These are phyloP conservation scores for Mycena venus DNA, from an alignment of 768 basidiomycete genomes.

Conservation along the genomic window DNA sequence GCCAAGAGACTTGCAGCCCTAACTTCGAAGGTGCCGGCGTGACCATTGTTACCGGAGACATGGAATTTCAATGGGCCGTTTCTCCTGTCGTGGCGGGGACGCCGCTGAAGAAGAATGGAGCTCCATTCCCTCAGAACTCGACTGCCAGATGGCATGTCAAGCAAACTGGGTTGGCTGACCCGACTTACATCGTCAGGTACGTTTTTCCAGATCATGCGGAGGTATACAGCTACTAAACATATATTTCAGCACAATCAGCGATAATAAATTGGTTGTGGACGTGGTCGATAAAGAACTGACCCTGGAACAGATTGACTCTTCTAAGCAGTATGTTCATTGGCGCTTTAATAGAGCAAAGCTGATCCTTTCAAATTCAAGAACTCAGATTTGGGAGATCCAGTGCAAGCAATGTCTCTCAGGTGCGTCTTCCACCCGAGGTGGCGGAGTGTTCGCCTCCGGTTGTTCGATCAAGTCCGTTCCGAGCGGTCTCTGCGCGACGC, in stretches of 20 bases:
- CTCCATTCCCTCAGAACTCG: constrained; percentile 11
- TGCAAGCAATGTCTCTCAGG: constrained; percentile 24
- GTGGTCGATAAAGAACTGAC: constrained; percentile 9
- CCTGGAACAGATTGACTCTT: constrained; percentile 18
- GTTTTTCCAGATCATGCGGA: neutral
- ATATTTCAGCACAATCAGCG: constrained; percentile 13
- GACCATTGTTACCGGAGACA: constrained; percentile 13
- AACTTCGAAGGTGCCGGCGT: constrained; percentile 33
- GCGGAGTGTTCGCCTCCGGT: constrained; percentile 22
- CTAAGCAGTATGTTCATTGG: constrained; percentile 1
- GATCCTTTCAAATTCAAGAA: neutral
- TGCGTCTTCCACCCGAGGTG: constrained; percentile 22
- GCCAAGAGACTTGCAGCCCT: constrained; percentile 26
- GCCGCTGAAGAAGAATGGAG: constrained; percentile 8
- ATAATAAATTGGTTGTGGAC: constrained; percentile 24
- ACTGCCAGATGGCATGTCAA: constrained; percentile 33
- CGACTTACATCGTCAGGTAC: constrained; percentile 30
- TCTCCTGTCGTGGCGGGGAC: constrained; percentile 28
- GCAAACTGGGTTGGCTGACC: constrained; percentile 25
- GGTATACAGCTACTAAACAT: neutral
- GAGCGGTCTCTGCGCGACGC: constrained; percentile 22
- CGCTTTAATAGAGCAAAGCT: neutral
- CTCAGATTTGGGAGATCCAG: constrained; percentile 28
- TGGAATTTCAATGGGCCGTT: constrained; percentile 28
- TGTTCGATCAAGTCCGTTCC: constrained; percentile 25